Base-by-base conservation (phyloP, 495 filamentous ascomycete genomes). In the Xylaria telfairii region DNA sequence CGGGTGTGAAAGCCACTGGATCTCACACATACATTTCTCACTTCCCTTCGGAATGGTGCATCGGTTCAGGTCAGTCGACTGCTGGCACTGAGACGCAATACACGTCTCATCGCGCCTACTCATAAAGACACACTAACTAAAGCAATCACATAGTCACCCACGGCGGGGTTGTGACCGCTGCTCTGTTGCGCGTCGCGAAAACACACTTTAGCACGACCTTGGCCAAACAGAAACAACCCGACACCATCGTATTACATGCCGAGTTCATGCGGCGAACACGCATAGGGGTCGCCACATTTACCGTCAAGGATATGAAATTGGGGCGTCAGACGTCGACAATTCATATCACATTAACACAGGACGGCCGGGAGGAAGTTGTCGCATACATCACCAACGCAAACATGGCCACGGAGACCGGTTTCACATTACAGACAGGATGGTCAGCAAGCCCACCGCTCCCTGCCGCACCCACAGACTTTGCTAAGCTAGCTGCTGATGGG, bases 251-350 rank as follows among this genome's bases (percentile, higher is more conserved):
- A 71, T 70, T 93, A 28, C 91, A 93, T 68, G 83, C 91, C 44
- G 83, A 88, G 32, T 96, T 94, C 81, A 84, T 94, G 26, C 90
- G 91, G 8, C 88, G 92, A 63, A 93, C 91, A 10, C 78, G 87
- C 49, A 80, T 79, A 3, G 92, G 92, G 9, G 82, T 86, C 0
- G 90, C 88, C 3, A 80, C 73, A 0, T 81, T 95, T 66, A 83
- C 80, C 4, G 86, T 95, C 30, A 82, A 88, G 64, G 90, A 94
- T 70, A 77, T 87, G 41, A 96, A 95, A 75, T 81, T 93, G 21
- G 93, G 93, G 24, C 80, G 86, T 7, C 87, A 91, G 67, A 90
- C 90, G 15, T 90, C 90, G 49, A 88, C 90, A n/a, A 84, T 94
- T 37, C 91, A 92, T 74, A 81, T 93, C 57, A 84, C 86, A 17